Evolutionary conservation across 129 eudicot species (phyloP).

Genomic region (Pseudognaphalium luteoalbum): DNA sequence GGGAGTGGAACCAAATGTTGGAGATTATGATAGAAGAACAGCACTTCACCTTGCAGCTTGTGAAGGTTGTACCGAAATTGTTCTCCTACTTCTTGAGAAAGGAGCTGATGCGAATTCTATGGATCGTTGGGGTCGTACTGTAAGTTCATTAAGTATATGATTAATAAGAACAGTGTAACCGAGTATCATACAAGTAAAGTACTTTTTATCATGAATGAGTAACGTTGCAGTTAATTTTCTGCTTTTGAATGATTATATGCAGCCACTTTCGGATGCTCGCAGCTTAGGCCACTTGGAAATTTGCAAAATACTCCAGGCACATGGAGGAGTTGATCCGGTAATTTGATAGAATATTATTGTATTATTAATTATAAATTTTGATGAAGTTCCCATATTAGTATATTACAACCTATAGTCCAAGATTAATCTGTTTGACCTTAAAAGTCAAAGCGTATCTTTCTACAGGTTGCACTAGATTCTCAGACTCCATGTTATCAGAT

Average conservation of each 20-base stretch:
- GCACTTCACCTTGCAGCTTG: constrained; percentile 85
- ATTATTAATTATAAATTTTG: neutral
- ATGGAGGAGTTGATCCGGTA: constrained; percentile 71
- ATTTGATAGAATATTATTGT: neutral
- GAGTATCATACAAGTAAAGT: neutral
- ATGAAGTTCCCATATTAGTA: neutral
- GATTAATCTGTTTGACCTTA: constrained; percentile 8
- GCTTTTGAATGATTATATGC: constrained; percentile 29
- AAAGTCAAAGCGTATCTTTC: constrained; percentile 18
- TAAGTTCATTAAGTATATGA: constrained; percentile 30
- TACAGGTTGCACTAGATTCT: constrained; percentile 51
- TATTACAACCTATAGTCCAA: neutral
- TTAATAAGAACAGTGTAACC: neutral
- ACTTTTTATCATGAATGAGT: neutral
- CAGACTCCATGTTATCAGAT: constrained; percentile 53
- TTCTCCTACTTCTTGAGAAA: constrained; percentile 51
- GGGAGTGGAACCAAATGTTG: constrained; percentile 62
- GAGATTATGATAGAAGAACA: constrained; percentile 68
- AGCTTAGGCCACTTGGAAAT: constrained; percentile 55
- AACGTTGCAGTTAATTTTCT: neutral
- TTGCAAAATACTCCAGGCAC: constrained; percentile 57
- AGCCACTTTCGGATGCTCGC: constrained; percentile 79
- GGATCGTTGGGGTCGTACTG: constrained; percentile 89
- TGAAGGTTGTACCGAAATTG: constrained; percentile 63
- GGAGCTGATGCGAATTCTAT: constrained; percentile 69